Evolutionary conservation across 257 asterid genomes (phyloP).

Genomic region (Ocimum tenuiflorum): DNA sequence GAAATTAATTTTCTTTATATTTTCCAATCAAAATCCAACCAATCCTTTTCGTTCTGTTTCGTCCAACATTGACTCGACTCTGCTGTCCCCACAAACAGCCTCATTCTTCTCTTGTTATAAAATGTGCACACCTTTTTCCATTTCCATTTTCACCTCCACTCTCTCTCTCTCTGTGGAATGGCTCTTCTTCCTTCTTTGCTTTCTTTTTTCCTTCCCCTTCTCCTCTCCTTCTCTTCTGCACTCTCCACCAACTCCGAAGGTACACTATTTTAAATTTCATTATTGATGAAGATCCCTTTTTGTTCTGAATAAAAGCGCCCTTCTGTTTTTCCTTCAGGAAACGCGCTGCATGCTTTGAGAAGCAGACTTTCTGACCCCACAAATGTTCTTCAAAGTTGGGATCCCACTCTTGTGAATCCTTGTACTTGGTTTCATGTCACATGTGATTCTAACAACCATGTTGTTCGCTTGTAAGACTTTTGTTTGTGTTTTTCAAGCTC

Average conservation of each 20-base stretch:
- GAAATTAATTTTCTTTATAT: too few species aligned
- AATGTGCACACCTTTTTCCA: not conserved
- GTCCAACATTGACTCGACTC: constrained; percentile 41
- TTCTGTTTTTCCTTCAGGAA: constrained; percentile 37
- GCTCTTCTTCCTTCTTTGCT: constrained; percentile 32
- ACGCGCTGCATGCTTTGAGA: constrained; percentile 74
- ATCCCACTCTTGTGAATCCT: constrained; percentile 91
- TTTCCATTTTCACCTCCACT: constrained; percentile 8
- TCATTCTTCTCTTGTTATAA: not conserved
- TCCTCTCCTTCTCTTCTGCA: constrained; percentile 30
- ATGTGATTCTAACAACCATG: constrained; percentile 63
- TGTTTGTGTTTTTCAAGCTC: not conserved
- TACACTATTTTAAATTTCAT: constrained; percentile 1
- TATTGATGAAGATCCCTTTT: constrained; percentile 1
- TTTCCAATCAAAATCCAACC: not conserved
- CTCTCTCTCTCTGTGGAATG: constrained; percentile 26
- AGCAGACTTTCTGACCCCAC: constrained; percentile 64
- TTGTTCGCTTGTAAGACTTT: constrained; percentile 74
- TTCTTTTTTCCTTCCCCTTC: constrained; percentile 29
- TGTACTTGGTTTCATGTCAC: constrained; percentile 97
- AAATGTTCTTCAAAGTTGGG: constrained; percentile 89
- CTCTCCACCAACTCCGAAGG: constrained; percentile 73
- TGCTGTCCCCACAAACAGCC: constrained; percentile 7
- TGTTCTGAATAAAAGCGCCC: not conserved
- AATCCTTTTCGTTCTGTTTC: not conserved